Evolutionary conservation across 2,329 filamentous ascomycete species (phyloP).

Genomic region (Sporothrix humicola): DNA sequence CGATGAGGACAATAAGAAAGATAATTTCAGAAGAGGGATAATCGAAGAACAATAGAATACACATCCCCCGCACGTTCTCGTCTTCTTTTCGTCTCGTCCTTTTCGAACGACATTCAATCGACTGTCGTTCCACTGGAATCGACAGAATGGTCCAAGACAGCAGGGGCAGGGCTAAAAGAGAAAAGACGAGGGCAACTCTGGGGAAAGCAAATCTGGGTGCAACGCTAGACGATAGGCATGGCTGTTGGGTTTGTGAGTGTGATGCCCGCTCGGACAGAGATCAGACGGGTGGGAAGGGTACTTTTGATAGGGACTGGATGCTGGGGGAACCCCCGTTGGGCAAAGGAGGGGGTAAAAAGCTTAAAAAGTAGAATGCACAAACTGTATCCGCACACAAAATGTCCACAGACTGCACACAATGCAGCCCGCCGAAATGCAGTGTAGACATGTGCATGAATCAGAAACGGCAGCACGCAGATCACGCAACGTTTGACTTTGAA

Average conservation of each 20-base stretch:
- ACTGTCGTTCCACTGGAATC: not conserved
- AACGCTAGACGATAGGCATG: not conserved
- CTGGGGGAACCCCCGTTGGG: not conserved
- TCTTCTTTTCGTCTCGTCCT: conserved; percentile 11
- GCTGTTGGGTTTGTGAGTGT: not conserved
- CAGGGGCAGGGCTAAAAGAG: not conserved
- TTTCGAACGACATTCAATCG: not conserved
- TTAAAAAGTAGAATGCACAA: conserved; percentile 7
- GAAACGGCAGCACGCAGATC: conserved; percentile 20
- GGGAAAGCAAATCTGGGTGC: not conserved
- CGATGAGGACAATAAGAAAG: not conserved
- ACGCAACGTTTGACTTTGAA: conserved; percentile 14
- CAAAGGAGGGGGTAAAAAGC: not conserved
- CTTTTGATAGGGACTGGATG: not conserved
- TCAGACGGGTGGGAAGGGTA: not conserved
- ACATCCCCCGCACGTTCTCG: conserved; percentile 18
- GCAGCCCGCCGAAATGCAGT: not conserved
- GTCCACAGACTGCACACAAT: not conserved
- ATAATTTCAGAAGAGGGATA: not conserved
- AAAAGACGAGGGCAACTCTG: too few species aligned
- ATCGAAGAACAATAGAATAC: not conserved
- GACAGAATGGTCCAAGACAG: not conserved
- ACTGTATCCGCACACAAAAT: too few species aligned
- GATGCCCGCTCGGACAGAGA: conserved; percentile 19
- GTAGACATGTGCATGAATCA: not conserved